Conservation (phyloP, 2,329 filamentous ascomycete genomes). For the Cordyceps pruinosa region DNA sequence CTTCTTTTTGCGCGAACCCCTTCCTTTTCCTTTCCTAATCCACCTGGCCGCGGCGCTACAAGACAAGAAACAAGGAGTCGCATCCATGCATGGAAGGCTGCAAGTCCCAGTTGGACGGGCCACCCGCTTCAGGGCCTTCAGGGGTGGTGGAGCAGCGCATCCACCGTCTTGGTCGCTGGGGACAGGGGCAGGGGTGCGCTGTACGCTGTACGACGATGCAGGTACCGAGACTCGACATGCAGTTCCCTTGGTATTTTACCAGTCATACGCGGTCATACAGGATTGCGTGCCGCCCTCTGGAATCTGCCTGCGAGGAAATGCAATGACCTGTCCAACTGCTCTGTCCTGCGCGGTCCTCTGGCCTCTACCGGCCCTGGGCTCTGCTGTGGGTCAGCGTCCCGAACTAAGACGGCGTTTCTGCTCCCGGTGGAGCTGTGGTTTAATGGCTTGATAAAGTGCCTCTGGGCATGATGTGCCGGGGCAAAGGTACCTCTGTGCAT, state of each 20-base stretch:
- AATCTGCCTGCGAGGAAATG: neutral
- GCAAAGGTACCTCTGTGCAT: too few species aligned
- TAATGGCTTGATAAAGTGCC: neutral
- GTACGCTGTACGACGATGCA: too few species aligned
- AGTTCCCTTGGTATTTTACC: too few species aligned
- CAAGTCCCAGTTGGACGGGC: constrained; percentile 2
- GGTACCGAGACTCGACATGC: too few species aligned
- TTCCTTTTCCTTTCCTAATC: too few species aligned
- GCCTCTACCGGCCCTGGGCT: neutral
- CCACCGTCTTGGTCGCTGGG: too few species aligned
- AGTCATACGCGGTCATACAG: too few species aligned
- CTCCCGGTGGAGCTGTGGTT: constrained; percentile 4
- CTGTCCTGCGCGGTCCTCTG: constrained; percentile 3
- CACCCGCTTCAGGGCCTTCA: constrained; percentile 2
- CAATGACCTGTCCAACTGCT: neutral
- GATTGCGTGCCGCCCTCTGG: too few species aligned
- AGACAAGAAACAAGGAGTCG: neutral
- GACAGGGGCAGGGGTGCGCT: too few species aligned
- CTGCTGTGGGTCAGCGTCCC: neutral
- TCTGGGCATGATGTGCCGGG: too few species aligned
- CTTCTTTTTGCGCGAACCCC: too few species aligned
- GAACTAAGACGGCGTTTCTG: constrained; percentile 7
- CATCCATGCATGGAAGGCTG: constrained; percentile 3
- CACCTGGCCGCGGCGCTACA: too few species aligned
- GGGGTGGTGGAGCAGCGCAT: constrained; percentile 9